phyloP scores from a whole-genome alignment of 192 early-diverging fungal genomes.

The Coemansia reversa region DNA sequence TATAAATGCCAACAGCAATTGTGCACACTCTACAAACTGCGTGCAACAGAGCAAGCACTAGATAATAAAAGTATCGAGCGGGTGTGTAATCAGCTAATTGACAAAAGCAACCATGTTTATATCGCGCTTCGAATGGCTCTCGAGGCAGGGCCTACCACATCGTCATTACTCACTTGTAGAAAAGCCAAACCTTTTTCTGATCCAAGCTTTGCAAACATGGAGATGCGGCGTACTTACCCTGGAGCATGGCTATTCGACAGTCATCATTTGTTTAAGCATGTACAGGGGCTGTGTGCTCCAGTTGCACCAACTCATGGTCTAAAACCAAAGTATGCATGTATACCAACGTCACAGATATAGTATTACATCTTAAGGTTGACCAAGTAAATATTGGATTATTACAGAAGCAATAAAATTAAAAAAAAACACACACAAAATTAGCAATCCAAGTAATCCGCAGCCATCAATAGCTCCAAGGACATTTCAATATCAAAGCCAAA shows the following conservation, averaged over 20 bases:
- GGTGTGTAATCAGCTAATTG: background rate
- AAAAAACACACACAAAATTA: constrained; percentile 39
- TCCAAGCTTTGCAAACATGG: background rate
- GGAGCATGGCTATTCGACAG: constrained; percentile 16
- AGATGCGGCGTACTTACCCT: background rate
- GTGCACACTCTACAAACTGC: too few relatives aligned
- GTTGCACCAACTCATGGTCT: background rate
- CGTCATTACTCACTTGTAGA: constrained; percentile 3
- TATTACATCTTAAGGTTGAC: too few relatives aligned
- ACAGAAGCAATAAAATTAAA: background rate
- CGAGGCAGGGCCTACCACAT: background rate
- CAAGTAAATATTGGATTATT: too few relatives aligned
- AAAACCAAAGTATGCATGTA: background rate
- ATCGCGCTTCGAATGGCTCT: constrained; percentile 17
- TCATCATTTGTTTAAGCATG: constrained; percentile 5
- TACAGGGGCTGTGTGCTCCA: constrained; percentile 9
- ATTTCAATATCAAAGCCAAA: constrained; percentile 88
- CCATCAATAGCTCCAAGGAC: constrained; percentile 90
- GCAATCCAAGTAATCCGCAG: constrained; percentile 94
- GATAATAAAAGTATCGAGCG: background rate
- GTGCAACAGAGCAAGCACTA: too few relatives aligned
- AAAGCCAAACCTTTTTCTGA: too few relatives aligned
- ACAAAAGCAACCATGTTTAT: background rate
- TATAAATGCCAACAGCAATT: too few relatives aligned
- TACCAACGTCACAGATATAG: too few relatives aligned